These are phyloP conservation scores for Zostera marina DNA, from an alignment of 116 monocot genomes.

Conservation along the genomic window DNA sequence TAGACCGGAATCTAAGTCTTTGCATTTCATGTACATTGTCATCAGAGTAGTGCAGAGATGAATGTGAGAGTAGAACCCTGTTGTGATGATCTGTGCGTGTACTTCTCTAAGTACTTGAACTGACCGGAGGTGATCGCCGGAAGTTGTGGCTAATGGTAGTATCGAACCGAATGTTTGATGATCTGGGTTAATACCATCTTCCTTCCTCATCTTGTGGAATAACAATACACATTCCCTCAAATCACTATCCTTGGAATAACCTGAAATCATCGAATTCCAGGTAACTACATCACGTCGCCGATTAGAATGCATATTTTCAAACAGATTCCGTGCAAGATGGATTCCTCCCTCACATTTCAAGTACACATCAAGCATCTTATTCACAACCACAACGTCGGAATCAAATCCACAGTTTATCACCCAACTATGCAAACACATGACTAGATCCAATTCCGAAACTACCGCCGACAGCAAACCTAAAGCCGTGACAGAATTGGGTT, in stretches of 20 bases:
- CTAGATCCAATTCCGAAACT: neutral
- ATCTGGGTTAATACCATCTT: conserved; percentile 16
- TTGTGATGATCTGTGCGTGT: conserved; percentile 29
- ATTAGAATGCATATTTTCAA: conserved; percentile 26
- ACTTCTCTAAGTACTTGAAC: conserved; percentile 8
- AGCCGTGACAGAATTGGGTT: conserved; percentile 41
- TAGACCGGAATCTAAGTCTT: conserved; percentile 13
- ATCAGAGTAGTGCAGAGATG: conserved; percentile 31
- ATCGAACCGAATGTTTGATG: conserved; percentile 37
- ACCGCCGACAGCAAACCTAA: conserved; percentile 32
- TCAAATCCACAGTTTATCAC: conserved; percentile 18
- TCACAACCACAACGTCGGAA: conserved; percentile 18
- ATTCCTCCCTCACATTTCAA: conserved; percentile 9
- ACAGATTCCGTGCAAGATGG: conserved; percentile 19
- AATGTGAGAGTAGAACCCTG: conserved; percentile 26
- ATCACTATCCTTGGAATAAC: conserved; percentile 15
- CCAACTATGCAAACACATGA: conserved; percentile 25
- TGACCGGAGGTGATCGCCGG: conserved; percentile 2
- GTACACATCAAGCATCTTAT: conserved; percentile 39
- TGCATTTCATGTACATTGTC: conserved; percentile 36
- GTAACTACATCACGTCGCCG: conserved; percentile 23
- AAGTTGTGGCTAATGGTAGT: conserved; percentile 9
- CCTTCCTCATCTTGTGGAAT: conserved; percentile 24
- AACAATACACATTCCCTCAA: conserved; percentile 13
- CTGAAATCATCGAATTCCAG: conserved; percentile 52